Conservation (phyloP, 192 early-diverging fungal genomes). For the Neocallimastix lanati region DNA sequence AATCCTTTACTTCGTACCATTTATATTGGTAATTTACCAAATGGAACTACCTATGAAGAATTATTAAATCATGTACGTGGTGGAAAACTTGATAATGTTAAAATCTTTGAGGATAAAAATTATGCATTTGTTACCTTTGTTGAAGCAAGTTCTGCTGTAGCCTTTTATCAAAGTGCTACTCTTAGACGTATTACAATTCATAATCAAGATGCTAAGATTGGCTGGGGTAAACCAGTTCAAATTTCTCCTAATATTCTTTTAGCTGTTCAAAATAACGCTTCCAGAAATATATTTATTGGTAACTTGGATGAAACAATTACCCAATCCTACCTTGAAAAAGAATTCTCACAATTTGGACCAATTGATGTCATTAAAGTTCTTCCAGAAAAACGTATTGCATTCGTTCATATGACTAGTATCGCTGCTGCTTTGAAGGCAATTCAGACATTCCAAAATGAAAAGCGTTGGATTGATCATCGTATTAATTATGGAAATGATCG, state of each 20-base stretch:
- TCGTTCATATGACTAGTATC: conserved; percentile 64
- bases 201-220: conserved; percentile 45
- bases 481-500: conserved; percentile 74
- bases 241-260: conserved; percentile 26
- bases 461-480: conserved; percentile 31
- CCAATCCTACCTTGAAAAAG: conserved; percentile 12
- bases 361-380: conserved; percentile 56
- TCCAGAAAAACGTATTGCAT: conserved; percentile 58
- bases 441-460: conserved; percentile 27
- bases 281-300: conserved; percentile 67
- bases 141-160: conserved; percentile 35
- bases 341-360: conserved; percentile 47
- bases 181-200: conserved; percentile 25
- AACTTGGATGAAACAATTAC: conserved; percentile 43
- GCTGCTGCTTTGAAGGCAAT: conserved; percentile 55
- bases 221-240: conserved; percentile 52
- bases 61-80: conserved; percentile 50
- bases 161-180: conserved; percentile 35
- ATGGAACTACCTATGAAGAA: conserved; percentile 31
- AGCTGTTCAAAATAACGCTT: conserved; percentile 47
- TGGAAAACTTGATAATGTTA: conserved; percentile 49
- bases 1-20: conserved; percentile 35
- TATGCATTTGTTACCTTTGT: conserved; percentile 71
- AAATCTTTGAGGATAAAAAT: conserved; percentile 54
- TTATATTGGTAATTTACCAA: conserved; percentile 62